Conservation (phyloP, 257 asterid species). For the Plantago major region DNA sequence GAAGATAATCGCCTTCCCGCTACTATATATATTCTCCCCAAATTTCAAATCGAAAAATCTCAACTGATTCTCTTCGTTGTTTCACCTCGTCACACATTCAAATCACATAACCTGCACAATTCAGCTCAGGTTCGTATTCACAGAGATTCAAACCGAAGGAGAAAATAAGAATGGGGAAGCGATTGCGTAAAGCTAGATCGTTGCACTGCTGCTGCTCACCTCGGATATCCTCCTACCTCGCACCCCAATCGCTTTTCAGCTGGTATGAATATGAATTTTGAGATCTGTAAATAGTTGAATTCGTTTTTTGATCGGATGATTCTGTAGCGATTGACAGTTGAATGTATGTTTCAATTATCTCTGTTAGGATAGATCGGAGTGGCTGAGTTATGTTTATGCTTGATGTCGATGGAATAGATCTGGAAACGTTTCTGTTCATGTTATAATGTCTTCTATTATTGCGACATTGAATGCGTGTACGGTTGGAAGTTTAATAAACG, state of each 20-base stretch:
- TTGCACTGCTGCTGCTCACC: conserved; percentile 86
- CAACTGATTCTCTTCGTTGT: too few species aligned
- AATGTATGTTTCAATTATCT: background rate
- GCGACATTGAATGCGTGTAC: background rate
- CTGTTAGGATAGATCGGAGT: background rate
- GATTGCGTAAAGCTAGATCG: conserved; percentile 64
- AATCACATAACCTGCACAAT: too few species aligned
- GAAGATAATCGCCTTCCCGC: too few species aligned
- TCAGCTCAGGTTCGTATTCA: too few species aligned
- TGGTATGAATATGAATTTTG: conserved; percentile 34
- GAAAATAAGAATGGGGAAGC: conserved; percentile 56
- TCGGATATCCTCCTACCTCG: conserved; percentile 27
- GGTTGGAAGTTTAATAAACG: too few species aligned
- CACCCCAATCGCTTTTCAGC: conserved; percentile 60
- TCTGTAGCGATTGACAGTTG: background rate
- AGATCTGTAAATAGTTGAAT: background rate
- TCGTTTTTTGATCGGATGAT: background rate
- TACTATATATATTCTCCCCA: too few species aligned
- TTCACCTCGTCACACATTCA: too few species aligned
- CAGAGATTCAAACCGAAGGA: too few species aligned
- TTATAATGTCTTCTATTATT: background rate
- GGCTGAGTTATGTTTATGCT: conserved; percentile 1
- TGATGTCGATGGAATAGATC: background rate
- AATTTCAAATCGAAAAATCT: too few species aligned
- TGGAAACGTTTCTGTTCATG: background rate